Evolutionary conservation across 1,139 yeast genomes (phyloP).

Genomic region (Spathaspora sp.): DNA sequence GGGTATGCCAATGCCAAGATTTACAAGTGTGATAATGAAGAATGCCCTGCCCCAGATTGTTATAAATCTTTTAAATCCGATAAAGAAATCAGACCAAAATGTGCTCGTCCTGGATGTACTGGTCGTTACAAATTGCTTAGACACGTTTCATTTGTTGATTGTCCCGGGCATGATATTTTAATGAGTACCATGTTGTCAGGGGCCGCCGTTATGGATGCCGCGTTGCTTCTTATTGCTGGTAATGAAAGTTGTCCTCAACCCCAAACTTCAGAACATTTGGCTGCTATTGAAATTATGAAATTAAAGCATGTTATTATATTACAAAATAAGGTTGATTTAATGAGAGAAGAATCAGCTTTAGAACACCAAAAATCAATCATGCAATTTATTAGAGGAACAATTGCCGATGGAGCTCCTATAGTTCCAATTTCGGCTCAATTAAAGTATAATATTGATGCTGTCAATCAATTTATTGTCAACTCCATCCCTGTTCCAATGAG

Average conservation of each 20-base stretch:
- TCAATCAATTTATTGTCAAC: constrained; percentile 92
- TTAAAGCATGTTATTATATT: constrained; percentile 93
- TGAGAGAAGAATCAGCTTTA: constrained; percentile 95
- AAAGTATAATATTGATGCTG: constrained; percentile 97
- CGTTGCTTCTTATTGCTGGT: constrained; percentile 92
- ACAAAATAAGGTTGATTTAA: constrained; percentile 97
- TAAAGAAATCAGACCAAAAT: constrained; percentile 90
- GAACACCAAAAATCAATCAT: constrained; percentile 93
- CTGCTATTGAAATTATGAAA: constrained; percentile 99
- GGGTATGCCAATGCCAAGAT: constrained; percentile 99
- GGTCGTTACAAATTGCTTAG: constrained; percentile 90
- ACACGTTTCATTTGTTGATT: constrained; percentile 98
- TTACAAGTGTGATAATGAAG: constrained; percentile 84
- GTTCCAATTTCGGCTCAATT: constrained; percentile 99
- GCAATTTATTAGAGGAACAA: constrained; percentile 93
- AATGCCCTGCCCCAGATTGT: constrained; percentile 93
- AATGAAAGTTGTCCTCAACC: constrained; percentile 99
- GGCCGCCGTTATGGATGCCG: constrained; percentile 99
- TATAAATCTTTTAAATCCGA: constrained; percentile 93
- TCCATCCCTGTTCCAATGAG: constrained; percentile 95
- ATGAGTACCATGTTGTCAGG: constrained; percentile 99
- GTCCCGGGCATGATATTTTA: constrained; percentile 99
- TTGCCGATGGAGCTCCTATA: constrained; percentile 98
- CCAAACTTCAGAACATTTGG: constrained; percentile 98
- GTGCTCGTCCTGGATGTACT: constrained; percentile 77